Conservation (phyloP, 371 early-diverging fungal genomes). For the Dinochytrium kinnereticum region DNA sequence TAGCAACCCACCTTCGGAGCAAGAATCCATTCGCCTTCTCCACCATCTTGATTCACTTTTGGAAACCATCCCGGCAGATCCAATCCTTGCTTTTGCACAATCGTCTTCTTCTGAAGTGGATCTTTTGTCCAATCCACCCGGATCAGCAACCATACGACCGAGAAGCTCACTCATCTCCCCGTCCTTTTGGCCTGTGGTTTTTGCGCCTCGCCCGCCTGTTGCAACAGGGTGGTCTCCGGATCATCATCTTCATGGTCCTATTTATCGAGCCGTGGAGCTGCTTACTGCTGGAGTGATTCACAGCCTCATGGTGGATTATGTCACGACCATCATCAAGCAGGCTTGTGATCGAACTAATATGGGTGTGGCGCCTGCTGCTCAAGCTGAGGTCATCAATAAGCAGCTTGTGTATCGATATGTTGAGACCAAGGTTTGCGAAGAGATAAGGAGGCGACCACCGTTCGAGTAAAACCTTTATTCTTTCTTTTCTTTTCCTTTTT, state of each 20-base stretch:
- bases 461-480: too few relatives aligned
- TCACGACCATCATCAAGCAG: neutral
- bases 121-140: too few relatives aligned
- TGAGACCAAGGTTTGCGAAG: conserved; percentile 1
- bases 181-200: conserved; percentile 1
- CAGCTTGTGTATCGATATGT: conserved; percentile 3
- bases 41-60: neutral
- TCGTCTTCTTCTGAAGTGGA: too few relatives aligned
- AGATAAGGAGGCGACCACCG: conserved; percentile 2
- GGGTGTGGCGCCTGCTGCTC: neutral
- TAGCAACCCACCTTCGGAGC: neutral
- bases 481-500: too few relatives aligned
- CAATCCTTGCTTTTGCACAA: too few relatives aligned
- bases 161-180: neutral
- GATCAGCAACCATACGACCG: neutral
- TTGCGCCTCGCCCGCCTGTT: neutral
- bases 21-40: neutral
- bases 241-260: neutral
- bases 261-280: neutral
- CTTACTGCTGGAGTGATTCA: neutral
- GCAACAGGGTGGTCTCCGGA: neutral
- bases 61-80: neutral
- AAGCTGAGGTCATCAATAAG: neutral
- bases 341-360: neutral
- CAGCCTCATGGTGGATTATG: neutral